A percentile compares a stretch with the other conserved stretches of the same genome.
phyloP scores from a whole-genome alignment of 1,139 yeast species.

The Blastobotrys ciferrii region DNA sequence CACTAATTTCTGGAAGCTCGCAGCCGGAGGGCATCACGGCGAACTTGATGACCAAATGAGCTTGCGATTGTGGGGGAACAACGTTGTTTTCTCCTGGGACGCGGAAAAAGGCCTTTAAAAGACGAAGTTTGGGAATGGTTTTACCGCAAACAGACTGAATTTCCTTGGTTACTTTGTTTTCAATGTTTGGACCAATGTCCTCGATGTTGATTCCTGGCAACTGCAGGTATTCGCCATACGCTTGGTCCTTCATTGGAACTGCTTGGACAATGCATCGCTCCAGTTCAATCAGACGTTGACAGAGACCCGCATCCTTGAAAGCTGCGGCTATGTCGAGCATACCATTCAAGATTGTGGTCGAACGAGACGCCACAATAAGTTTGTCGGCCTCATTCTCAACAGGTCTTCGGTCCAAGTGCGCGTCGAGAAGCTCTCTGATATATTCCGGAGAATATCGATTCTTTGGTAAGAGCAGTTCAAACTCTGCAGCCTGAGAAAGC shows the following conservation, averaged over 20 bases:
- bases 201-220: constrained; percentile 59
- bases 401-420: constrained; percentile 55
- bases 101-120: constrained; percentile 68
- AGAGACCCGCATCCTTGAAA: constrained; percentile 70
- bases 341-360: constrained; percentile 69
- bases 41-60: constrained; percentile 74
- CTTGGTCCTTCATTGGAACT: constrained; percentile 51
- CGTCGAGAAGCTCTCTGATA: constrained; percentile 50
- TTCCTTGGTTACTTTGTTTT: constrained; percentile 13
- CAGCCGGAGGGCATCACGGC: constrained; percentile 65
- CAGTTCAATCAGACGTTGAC: constrained; percentile 61
- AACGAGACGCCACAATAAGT: constrained; percentile 56
- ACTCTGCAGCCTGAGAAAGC: constrained; percentile 66
- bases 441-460: constrained; percentile 42
- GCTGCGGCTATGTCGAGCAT: constrained; percentile 77
- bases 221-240: constrained; percentile 68
- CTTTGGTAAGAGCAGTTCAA: constrained; percentile 45
- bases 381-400: constrained; percentile 46
- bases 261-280: constrained; percentile 79
- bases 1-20: constrained; percentile 38
- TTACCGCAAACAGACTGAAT: constrained; percentile 20
- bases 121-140: constrained; percentile 57
- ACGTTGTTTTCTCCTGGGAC: constrained; percentile 81
- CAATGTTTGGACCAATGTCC: constrained; percentile 17
- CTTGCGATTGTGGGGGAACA: constrained; percentile 72